Conservation (phyloP, 2,329 filamentous ascomycete species). For the Ceratocystis cubensis region DNA sequence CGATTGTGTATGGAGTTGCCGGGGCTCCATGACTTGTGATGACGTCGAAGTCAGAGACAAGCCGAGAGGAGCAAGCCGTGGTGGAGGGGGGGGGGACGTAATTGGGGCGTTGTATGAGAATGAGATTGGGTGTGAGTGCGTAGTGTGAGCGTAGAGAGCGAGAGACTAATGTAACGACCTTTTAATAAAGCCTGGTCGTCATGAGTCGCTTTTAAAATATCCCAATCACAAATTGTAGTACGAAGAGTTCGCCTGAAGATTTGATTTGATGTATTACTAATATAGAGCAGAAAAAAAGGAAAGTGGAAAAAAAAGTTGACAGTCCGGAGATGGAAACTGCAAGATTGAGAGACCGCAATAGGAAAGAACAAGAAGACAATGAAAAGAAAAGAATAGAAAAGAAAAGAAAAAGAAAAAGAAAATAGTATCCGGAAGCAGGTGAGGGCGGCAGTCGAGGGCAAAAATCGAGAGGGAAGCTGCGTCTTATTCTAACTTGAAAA, state of each 20-base stretch:
- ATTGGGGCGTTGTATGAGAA: not conserved
- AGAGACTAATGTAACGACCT: not conserved
- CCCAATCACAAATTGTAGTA: not conserved
- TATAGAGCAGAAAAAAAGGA: not conserved
- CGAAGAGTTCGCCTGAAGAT: not conserved
- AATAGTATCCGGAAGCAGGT: not conserved
- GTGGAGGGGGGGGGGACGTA: not conserved
- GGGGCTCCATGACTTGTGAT: constrained; percentile 1
- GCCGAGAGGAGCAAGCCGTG: not conserved
- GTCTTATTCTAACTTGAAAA: not conserved
- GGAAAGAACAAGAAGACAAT: not conserved
- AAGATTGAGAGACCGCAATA: not conserved
- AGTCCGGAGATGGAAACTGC: not conserved
- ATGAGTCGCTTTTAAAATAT: not conserved
- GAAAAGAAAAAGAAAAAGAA: not conserved
- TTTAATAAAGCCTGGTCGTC: not conserved
- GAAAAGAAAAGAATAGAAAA: not conserved
- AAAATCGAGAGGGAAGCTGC: not conserved
- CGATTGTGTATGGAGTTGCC: not conserved
- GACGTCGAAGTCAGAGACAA: not conserved
- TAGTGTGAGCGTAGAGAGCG: not conserved
- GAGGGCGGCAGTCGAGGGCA: not conserved
- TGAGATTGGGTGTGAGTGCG: not conserved
- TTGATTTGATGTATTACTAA: constrained; percentile 7
- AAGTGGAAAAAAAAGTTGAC: not conserved